A percentile compares a stretch with the other conserved stretches of the same genome.
Conservation (phyloP, 306 rosid species). For the Ormosia semicastrata region DNA sequence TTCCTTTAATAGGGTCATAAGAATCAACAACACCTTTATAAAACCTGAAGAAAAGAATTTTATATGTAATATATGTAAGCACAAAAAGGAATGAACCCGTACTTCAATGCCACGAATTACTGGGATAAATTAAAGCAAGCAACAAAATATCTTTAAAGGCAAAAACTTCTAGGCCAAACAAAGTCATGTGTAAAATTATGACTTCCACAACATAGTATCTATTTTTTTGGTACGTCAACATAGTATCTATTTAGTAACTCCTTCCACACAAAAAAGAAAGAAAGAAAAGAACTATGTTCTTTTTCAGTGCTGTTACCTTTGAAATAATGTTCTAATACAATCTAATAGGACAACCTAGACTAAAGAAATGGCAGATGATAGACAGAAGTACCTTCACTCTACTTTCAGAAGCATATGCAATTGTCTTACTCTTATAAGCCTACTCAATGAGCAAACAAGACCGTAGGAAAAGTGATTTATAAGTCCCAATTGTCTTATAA, state of each 20-base stretch:
- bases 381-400: not conserved
- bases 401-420: not conserved
- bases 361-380: not conserved
- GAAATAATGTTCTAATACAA: not conserved
- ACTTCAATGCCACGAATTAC: not conserved
- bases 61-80: not conserved
- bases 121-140: not conserved
- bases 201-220: not conserved
- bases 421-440: not conserved
- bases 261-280: too few species aligned
- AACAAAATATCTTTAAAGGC: not conserved
- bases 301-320: too few species aligned
- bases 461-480: not conserved
- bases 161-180: not conserved
- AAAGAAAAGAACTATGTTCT: too few species aligned
- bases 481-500: not conserved
- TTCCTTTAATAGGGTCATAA: conserved; percentile 51
- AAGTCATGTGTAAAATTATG: too few species aligned
- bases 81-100: not conserved
- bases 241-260: not conserved
- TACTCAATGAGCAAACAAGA: not conserved
- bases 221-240: too few species aligned
- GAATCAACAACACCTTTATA: conserved; percentile 65
- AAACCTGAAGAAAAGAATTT: conserved; percentile 51
- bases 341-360: not conserved